Evolutionary conservation across 805 yeast species (phyloP).

Genomic region (Wickerhamomyces canadensis): DNA sequence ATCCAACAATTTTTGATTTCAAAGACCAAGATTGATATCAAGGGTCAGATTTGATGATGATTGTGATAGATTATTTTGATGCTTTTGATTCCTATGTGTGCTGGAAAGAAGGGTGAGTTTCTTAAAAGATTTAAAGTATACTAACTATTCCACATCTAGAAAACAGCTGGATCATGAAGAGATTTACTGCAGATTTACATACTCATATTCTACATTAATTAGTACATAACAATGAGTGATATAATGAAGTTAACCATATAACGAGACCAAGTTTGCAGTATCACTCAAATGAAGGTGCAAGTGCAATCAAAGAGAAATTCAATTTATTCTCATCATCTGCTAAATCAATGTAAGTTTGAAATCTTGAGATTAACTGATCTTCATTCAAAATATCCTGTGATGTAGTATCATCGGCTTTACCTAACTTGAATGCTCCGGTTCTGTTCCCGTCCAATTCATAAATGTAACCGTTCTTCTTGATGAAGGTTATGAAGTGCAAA

Average conservation of each 20-base stretch:
- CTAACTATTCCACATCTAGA: too few relatives aligned
- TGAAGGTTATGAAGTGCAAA: conserved; percentile 74
- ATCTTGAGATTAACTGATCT: conserved; percentile 42
- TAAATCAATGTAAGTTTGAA: conserved; percentile 60
- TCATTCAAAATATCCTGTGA: conserved; percentile 48
- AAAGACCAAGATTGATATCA: conserved; percentile 69
- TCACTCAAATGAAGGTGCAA: conserved; percentile 50
- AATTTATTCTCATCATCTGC: conserved; percentile 55
- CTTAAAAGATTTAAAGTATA: too few relatives aligned
- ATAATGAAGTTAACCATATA: too few relatives aligned
- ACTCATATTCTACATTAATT: too few relatives aligned
- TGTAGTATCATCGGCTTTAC: conserved; percentile 26
- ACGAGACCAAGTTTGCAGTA: too few relatives aligned
- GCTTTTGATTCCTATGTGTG: too few relatives aligned
- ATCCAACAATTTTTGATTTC: conserved; percentile 33
- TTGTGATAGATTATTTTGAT: too few relatives aligned
- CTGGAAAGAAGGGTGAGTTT: conserved; percentile 1
- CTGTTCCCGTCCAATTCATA: conserved; percentile 91
- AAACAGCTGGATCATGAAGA: too few relatives aligned
- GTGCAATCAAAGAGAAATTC: conserved; percentile 73
- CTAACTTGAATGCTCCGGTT: conserved; percentile 65
- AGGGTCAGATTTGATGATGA: conserved; percentile 88
- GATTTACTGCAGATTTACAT: too few relatives aligned
- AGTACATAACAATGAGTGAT: too few relatives aligned
- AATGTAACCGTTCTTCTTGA: conserved; percentile 51